Percentiles rank a stretch among this genome's conserved stretches.
Conservation (phyloP, 2,329 filamentous ascomycete genomes). For the Curvularia lunata region DNA sequence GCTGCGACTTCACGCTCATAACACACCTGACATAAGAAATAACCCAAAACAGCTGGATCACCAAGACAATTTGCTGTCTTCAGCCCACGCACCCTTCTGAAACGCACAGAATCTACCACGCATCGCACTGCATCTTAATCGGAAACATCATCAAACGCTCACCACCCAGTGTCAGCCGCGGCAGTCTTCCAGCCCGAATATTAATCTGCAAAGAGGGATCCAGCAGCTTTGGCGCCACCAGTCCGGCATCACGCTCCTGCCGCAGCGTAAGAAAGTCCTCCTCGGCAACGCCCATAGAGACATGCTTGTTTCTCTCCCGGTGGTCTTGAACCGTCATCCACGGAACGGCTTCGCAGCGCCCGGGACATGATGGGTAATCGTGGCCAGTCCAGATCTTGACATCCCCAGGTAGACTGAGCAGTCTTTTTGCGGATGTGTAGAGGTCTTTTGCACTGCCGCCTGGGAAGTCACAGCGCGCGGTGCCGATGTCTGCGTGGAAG, state of each 20-base stretch:
- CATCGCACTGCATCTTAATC: slow-evolving; percentile 2
- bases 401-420: slow-evolving; percentile 38
- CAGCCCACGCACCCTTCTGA: not conserved
- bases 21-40: not conserved
- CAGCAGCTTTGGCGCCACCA: slow-evolving; percentile 46
- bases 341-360: slow-evolving; percentile 29
- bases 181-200: slow-evolving; percentile 48
- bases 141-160: slow-evolving; percentile 15
- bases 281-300: slow-evolving; percentile 32
- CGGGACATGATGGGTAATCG: slow-evolving; percentile 40
- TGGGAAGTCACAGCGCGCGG: slow-evolving; percentile 46
- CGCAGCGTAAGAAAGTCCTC: slow-evolving; percentile 46
- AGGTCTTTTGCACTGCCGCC: slow-evolving; percentile 40
- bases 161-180: slow-evolving; percentile 17
- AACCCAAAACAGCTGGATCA: not conserved
- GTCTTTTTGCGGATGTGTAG: slow-evolving; percentile 35
- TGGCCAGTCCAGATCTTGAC: slow-evolving; percentile 46
- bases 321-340: slow-evolving; percentile 48
- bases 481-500: slow-evolving; percentile 45
- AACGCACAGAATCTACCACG: not conserved
- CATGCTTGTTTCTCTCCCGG: slow-evolving; percentile 44
- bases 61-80: not conserved
- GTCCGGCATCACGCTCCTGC: slow-evolving; percentile 36
- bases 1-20: not conserved
- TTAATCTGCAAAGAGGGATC: slow-evolving; percentile 51